phyloP scores from a whole-genome alignment of 345 rosid species.

The Syzygium aromaticum region DNA sequence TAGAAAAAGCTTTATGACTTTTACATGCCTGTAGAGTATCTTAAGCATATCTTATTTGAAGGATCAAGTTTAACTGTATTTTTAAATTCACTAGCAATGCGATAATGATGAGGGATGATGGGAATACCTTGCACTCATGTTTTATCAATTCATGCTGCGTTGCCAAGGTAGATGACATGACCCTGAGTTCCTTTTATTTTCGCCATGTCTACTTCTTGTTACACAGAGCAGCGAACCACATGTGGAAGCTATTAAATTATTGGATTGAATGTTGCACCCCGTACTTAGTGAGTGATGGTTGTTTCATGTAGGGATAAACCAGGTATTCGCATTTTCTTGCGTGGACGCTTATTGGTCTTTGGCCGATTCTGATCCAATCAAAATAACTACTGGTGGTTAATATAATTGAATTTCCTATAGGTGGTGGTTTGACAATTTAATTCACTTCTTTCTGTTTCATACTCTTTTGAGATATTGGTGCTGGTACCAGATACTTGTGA shows the following conservation, averaged over 20 bases:
- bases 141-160: conserved; percentile 93
- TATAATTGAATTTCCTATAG: conserved; percentile 4
- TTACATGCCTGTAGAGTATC: conserved; percentile 28
- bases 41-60: conserved; percentile 49
- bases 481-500: background rate
- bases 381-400: conserved; percentile 1
- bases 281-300: conserved; percentile 4
- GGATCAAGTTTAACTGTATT: conserved; percentile 85
- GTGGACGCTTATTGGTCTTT: background rate
- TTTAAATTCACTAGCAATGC: conserved; percentile 96
- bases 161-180: conserved; percentile 84
- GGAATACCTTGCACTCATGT: conserved; percentile 91
- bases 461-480: background rate
- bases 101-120: conserved; percentile 95
- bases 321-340: conserved; percentile 2
- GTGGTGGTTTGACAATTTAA: conserved; percentile 3
- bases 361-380: conserved; percentile 1
- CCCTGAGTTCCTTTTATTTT: conserved; percentile 42
- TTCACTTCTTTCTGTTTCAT: background rate
- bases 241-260: conserved; percentile 2
- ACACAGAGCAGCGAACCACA: conserved; percentile 18
- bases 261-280: conserved; percentile 1
- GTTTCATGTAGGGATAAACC: conserved; percentile 2
- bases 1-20: background rate
- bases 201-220: conserved; percentile 23